These are phyloP conservation scores for Favolaschia claudopus DNA, from an alignment of 768 basidiomycete genomes.

Conservation along the genomic window DNA sequence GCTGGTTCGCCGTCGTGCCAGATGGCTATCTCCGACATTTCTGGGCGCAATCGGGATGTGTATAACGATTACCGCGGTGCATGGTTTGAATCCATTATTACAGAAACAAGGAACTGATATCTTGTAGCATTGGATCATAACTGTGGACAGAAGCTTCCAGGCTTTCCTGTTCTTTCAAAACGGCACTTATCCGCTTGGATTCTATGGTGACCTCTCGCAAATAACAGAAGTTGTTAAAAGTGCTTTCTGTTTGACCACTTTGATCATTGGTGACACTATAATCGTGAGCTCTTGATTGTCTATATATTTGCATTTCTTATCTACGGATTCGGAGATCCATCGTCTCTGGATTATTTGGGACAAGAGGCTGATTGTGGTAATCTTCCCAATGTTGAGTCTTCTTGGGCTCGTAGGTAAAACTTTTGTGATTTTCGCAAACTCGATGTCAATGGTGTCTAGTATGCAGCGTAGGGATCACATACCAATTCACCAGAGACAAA, in stretches of 20 bases:
- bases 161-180: conserved; percentile 20
- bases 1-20: no score
- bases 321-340: conserved; percentile 42
- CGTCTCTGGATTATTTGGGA: conserved; percentile 42
- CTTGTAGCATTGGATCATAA: conserved; percentile 28
- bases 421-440: not conserved
- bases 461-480: conserved; percentile 18
- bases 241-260: conserved; percentile 7
- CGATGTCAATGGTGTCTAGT: not conserved
- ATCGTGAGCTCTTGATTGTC: conserved; percentile 15
- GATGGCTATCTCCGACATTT: no score
- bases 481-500: conserved; percentile 17
- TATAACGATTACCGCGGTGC: no score
- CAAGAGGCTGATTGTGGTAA: conserved; percentile 1
- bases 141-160: conserved; percentile 22
- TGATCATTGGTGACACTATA: conserved; percentile 20
- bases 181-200: conserved; percentile 4
- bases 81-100: no score
- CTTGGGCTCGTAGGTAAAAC: conserved; percentile 14
- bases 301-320: not conserved
- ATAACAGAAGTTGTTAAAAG: conserved; percentile 22
- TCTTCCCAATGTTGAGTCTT: conserved; percentile 18
- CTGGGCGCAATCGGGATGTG: no score
- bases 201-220: conserved; percentile 20
- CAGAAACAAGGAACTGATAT: no score